A percentile compares a stretch with the other conserved stretches of the same genome.
These are phyloP conservation scores for Selenicereus undatus DNA, from an alignment of 148 eudicot species.

Conservation along the genomic window DNA sequence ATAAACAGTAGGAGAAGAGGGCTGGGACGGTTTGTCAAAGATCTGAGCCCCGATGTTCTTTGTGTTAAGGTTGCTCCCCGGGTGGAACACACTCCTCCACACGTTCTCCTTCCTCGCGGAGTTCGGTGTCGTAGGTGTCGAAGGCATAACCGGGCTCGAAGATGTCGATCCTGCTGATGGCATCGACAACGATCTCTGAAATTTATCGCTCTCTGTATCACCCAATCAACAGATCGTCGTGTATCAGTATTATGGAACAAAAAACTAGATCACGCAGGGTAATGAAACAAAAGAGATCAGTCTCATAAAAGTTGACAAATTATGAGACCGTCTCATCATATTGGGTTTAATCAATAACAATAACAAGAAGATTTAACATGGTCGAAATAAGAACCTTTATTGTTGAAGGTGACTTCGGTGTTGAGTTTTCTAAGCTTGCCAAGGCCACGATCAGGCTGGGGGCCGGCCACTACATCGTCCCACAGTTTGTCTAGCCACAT, in stretches of 20 bases:
- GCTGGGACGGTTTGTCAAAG: constrained; percentile 57
- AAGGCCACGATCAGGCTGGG: constrained; percentile 57
- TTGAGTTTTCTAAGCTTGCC: constrained; percentile 48
- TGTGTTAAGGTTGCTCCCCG: constrained; percentile 76
- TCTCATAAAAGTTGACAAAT: too few species aligned
- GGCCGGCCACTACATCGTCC: constrained; percentile 78
- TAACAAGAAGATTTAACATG: not conserved
- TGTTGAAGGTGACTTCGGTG: constrained; percentile 12
- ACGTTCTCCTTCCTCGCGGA: constrained; percentile 57
- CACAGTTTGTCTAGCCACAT: constrained; percentile 62
- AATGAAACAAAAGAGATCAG: too few species aligned
- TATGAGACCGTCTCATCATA: too few species aligned
- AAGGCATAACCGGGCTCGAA: constrained; percentile 46
- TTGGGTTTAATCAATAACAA: too few species aligned
- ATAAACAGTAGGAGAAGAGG: constrained; percentile 77
- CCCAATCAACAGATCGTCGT: not conserved
- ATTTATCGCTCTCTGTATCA: constrained; percentile 26
- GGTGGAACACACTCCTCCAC: constrained; percentile 95
- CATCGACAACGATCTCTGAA: constrained; percentile 49
- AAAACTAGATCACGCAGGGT: too few species aligned
- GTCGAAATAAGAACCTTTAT: not conserved
- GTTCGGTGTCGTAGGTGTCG: constrained; percentile 48
- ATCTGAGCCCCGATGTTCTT: constrained; percentile 50
- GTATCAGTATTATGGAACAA: not conserved
- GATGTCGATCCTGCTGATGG: constrained; percentile 41